A percentile compares a stretch with the other conserved stretches of the same genome.
These are phyloP conservation scores for Trichoderma erinaceum DNA, from an alignment of 495 filamentous ascomycete species.

Conservation along the genomic window DNA sequence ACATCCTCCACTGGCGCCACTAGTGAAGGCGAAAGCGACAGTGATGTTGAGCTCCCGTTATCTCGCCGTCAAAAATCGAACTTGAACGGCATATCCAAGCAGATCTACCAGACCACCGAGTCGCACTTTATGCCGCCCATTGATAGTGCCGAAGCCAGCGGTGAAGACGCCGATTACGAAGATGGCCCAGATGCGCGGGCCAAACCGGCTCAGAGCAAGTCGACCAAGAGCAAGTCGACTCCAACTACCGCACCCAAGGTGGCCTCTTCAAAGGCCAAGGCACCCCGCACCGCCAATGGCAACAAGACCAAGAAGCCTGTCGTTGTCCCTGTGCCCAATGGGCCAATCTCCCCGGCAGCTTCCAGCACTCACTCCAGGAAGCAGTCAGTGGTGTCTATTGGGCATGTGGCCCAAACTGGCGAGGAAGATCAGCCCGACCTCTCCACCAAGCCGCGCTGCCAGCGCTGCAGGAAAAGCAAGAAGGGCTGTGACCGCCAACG, in stretches of 20 bases:
- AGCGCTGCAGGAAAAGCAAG: slow-evolving; percentile 97
- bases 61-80: slow-evolving; percentile 58
- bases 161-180: slow-evolving; percentile 57
- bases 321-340: slow-evolving; percentile 25
- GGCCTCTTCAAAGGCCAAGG: slow-evolving; percentile 40
- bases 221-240: slow-evolving; percentile 24
- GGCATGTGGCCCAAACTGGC: slow-evolving; percentile 56
- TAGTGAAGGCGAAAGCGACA: slow-evolving; percentile 70
- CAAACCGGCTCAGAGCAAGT: slow-evolving; percentile 33
- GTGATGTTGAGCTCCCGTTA: slow-evolving; percentile 62
- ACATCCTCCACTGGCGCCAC: slow-evolving; percentile 80
- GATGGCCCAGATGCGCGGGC: slow-evolving; percentile 37
- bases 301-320: slow-evolving; percentile 55
- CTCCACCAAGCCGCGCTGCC: slow-evolving; percentile 91
- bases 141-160: slow-evolving; percentile 69
- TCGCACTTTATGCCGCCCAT: slow-evolving; percentile 56
- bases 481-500: slow-evolving; percentile 97
- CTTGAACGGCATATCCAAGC: slow-evolving; percentile 34
- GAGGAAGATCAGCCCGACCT: slow-evolving; percentile 83
- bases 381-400: slow-evolving; percentile 62
- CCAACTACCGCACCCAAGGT: slow-evolving; percentile 29
- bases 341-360: slow-evolving; percentile 59
- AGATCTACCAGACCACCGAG: slow-evolving; percentile 52
- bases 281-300: slow-evolving; percentile 26
- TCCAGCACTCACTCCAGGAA: slow-evolving; percentile 72